These are phyloP conservation scores for Phytophthora foliorum DNA, from an alignment of 352 stramenopile species.

Conservation along the genomic window DNA sequence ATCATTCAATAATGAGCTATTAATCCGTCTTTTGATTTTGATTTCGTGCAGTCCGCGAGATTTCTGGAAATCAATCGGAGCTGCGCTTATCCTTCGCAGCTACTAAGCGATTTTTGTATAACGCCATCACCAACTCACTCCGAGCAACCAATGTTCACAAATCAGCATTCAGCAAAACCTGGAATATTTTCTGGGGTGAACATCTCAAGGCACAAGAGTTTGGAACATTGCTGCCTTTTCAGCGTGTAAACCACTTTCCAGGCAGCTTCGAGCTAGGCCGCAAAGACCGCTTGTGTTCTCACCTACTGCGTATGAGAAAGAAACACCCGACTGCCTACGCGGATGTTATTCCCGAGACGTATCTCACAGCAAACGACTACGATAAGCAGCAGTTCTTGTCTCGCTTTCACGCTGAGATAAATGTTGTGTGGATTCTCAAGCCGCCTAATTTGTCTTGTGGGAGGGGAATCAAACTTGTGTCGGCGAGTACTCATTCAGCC, in stretches of 20 bases:
- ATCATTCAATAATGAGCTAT: background rate
- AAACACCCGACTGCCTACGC: constrained; percentile 59
- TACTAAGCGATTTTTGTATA: constrained; percentile 85
- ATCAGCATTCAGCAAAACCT: constrained; percentile 40
- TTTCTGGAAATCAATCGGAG: constrained; percentile 28
- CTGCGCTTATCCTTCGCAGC: constrained; percentile 60
- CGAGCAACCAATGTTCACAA: constrained; percentile 54
- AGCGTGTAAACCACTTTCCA: constrained; percentile 81
- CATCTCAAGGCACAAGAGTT: constrained; percentile 65
- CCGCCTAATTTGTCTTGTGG: constrained; percentile 82
- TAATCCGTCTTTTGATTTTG: background rate
- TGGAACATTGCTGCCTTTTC: constrained; percentile 53
- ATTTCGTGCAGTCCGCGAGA: constrained; percentile 43
- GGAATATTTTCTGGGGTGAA: constrained; percentile 83
- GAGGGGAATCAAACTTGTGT: constrained; percentile 80
- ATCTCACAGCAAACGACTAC: constrained; percentile 76
- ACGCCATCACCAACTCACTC: constrained; percentile 71
- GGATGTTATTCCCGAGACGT: constrained; percentile 78
- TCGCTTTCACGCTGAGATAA: constrained; percentile 53
- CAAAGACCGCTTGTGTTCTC: constrained; percentile 74
- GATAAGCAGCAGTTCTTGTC: constrained; percentile 71
- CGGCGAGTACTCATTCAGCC: constrained; percentile 41
- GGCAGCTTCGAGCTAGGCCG: constrained; percentile 81
- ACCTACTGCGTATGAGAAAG: constrained; percentile 73
- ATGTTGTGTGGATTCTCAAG: constrained; percentile 84